phyloP scores from a whole-genome alignment of 805 yeast species.

The Barnettozyma sp. region DNA sequence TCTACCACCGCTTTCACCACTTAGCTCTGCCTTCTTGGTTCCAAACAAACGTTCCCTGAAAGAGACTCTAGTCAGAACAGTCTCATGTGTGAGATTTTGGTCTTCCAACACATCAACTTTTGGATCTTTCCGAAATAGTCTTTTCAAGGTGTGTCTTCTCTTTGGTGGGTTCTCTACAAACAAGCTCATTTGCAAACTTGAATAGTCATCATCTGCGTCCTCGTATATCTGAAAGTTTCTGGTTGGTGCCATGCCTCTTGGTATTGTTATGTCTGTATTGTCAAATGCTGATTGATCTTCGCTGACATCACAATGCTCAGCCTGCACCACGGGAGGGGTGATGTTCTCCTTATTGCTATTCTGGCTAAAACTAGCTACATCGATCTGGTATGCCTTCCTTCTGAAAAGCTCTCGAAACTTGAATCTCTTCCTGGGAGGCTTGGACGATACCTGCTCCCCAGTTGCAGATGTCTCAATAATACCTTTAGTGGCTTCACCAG shows the following conservation, averaged over 20 bases:
- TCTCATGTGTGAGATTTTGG: background rate
- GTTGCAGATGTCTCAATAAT: background rate
- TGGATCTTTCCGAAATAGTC: constrained; percentile 1
- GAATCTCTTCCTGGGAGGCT: background rate
- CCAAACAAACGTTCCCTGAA: constrained; percentile 11
- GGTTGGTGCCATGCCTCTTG: background rate
- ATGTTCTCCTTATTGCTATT: constrained; percentile 7
- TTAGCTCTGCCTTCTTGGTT: background rate
- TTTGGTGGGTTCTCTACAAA: background rate
- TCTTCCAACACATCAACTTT: background rate
- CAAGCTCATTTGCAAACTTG: constrained; percentile 10
- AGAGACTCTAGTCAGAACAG: background rate
- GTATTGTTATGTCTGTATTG: constrained; percentile 1
- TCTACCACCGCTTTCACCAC: background rate
- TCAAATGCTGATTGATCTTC: constrained; percentile 3
- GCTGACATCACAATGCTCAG: constrained; percentile 3
- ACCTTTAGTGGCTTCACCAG: background rate
- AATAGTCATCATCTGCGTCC: constrained; percentile 1
- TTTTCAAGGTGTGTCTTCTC: constrained; percentile 5
- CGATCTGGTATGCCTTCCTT: constrained; percentile 8
- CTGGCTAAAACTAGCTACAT: background rate
- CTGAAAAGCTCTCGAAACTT: constrained; percentile 7
- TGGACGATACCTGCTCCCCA: background rate
- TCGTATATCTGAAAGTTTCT: constrained; percentile 3
- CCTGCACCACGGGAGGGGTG: constrained; percentile 5